Base-by-base conservation (phyloP, 2,329 filamentous ascomycete genomes). In the Aspergillus oerlinghausenensis region DNA sequence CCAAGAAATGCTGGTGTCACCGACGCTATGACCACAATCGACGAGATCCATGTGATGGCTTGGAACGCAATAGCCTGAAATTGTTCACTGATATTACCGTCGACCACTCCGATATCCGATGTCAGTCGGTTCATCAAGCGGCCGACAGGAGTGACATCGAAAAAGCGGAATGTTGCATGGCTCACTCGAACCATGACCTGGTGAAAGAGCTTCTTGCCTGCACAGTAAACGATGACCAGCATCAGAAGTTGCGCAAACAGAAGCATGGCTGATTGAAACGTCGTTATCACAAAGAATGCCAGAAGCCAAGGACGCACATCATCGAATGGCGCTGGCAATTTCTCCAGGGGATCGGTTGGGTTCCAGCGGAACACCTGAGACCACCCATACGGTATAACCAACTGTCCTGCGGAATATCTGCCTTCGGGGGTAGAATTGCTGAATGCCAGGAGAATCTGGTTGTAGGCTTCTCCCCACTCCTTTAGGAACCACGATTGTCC, bases 81-180 rank as follows among this genome's bases (percentile, higher is more conserved):
- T 11, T 90, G 86, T 9, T 80, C 76, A 50, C 89, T 88, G 65
- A 96, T 89, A n/a, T 89, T 88, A 0, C 92, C 92, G 67, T 97
- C 92, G 0, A 96, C 83, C 51, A 90, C 92, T 28, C 89, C 89
- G 74, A 96, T 94, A 66, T 97, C 92, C 1, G 90, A 90, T 0
- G 92, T 96, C 58, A 97, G 80, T 7, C 92, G 84, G 70, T 97
- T 97, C 89, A 96, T 96, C 59, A 97, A 78, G 49, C 92, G 85
- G 0, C 92, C 92, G 0, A 95, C 87, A 0, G 92, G 92, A 0
- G 92, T 96, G 3, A 90, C 85, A 69, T 97, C 92, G 75, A 96
- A 94, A 72, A 92, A 97, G 1, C 91, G 85, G 75, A 97, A 96
- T 0, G 88, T 92, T 0, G 92, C 89, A 65, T 86, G 84, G 68